Conservation (phyloP, 1,284 basidiomycete species). For the Butyriboletus appendiculatus region DNA sequence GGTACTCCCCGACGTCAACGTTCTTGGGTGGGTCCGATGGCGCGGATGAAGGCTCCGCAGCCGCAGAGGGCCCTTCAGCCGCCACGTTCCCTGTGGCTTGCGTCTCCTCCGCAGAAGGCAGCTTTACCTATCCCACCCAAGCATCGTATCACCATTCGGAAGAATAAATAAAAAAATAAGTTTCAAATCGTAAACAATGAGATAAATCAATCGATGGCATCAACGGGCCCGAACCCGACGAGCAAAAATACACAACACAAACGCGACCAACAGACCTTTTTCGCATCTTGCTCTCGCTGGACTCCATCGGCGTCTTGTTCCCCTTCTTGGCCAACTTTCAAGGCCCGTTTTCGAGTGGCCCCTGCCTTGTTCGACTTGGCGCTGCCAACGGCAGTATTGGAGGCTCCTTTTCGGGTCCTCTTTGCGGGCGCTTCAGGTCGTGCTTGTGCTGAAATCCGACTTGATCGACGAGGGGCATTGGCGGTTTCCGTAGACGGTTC, state of each 20-base stretch:
- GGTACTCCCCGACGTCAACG: slow-evolving; percentile 73
- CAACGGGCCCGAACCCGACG: background rate
- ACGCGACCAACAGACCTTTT: slow-evolving; percentile 20
- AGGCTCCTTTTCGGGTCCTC: slow-evolving; percentile 37
- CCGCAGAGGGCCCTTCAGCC: slow-evolving; percentile 3
- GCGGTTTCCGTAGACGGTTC: slow-evolving; percentile 17
- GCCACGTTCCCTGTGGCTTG: background rate
- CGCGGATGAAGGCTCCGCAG: slow-evolving; percentile 1
- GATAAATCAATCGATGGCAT: background rate
- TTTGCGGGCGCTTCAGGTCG: slow-evolving; percentile 33
- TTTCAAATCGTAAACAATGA: too few relatives aligned
- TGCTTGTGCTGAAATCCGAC: slow-evolving; percentile 45
- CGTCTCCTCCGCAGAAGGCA: slow-evolving; percentile 18
- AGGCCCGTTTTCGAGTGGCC: slow-evolving; percentile 25
- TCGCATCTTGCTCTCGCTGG: slow-evolving; percentile 23
- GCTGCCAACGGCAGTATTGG: background rate
- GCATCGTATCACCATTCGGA: background rate
- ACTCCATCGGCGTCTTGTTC: slow-evolving; percentile 11
- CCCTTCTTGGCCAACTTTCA: slow-evolving; percentile 23
- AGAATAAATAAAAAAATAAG: background rate
- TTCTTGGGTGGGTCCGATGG: slow-evolving; percentile 30
- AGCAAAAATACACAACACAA: background rate
- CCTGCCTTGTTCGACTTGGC: slow-evolving; percentile 30
- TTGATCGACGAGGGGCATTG: slow-evolving; percentile 45
- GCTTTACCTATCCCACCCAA: slow-evolving; percentile 18